These are phyloP conservation scores for Plectosphaerella plurivora DNA, from an alignment of 2,329 filamentous ascomycete genomes.

Conservation along the genomic window DNA sequence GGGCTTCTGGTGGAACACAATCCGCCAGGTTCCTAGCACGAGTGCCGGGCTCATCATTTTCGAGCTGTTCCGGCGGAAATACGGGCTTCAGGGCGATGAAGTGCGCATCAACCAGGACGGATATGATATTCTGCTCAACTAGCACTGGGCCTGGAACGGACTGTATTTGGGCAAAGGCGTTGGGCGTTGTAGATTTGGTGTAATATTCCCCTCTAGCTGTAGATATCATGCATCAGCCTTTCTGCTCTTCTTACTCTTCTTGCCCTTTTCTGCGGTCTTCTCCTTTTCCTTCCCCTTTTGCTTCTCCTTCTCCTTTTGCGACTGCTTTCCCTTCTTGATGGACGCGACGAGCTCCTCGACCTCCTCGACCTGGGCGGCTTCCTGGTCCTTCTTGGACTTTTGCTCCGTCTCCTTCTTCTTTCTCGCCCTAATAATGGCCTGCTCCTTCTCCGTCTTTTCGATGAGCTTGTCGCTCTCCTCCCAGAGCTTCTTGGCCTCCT, in stretches of 20 bases:
- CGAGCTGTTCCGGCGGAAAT: conserved; percentile 70
- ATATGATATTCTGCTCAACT: conserved; percentile 63
- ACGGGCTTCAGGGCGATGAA: conserved; percentile 57
- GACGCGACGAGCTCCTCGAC: conserved; percentile 34
- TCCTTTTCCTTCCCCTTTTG: conserved; percentile 17
- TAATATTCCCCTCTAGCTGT: neutral
- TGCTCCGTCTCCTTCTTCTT: conserved; percentile 30
- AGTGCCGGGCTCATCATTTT: conserved; percentile 76
- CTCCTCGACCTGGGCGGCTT: conserved; percentile 22
- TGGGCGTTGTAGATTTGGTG: neutral
- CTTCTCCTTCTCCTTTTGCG: conserved; percentile 25
- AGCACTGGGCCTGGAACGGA: conserved; percentile 9
- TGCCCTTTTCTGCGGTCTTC: conserved; percentile 20
- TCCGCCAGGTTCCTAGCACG: conserved; percentile 72
- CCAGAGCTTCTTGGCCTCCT: conserved; percentile 81
- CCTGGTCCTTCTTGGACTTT: conserved; percentile 23
- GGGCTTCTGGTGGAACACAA: conserved; percentile 68
- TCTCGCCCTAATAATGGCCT: conserved; percentile 52
- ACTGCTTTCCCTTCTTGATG: conserved; percentile 38
- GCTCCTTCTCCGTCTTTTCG: conserved; percentile 74
- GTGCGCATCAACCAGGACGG: conserved; percentile 64
- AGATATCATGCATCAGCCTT: conserved; percentile 9
- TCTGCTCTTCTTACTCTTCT: neutral
- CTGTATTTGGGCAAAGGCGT: neutral
- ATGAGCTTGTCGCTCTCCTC: conserved; percentile 82